Percentiles rank a stretch among this genome's conserved stretches.
phyloP scores from a whole-genome alignment of 1,284 basidiomycete genomes.

The Austropuccinia psidii region DNA sequence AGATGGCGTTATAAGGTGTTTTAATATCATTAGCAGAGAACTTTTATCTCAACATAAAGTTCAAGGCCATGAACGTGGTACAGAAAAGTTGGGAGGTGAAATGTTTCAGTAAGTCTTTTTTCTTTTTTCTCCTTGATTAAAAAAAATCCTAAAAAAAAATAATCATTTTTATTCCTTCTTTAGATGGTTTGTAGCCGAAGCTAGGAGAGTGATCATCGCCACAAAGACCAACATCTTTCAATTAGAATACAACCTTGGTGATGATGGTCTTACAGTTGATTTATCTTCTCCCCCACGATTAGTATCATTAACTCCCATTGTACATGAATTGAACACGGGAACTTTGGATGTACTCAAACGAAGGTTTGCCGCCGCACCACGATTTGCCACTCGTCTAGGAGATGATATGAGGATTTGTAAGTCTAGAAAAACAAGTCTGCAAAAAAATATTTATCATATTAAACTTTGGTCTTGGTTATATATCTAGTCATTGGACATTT shows the following conservation, averaged over 20 bases:
- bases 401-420: conserved; percentile 35
- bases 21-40: conserved; percentile 22
- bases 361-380: conserved; percentile 29
- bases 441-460: neutral
- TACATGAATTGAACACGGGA: conserved; percentile 24
- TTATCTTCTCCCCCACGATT: conserved; percentile 9
- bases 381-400: conserved; percentile 28
- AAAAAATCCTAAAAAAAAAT: neutral
- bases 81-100: neutral
- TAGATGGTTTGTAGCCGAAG: conserved; percentile 37
- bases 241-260: conserved; percentile 14
- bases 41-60: conserved; percentile 32
- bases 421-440: neutral
- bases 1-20: conserved; percentile 33
- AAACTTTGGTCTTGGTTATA: neutral
- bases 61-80: neutral
- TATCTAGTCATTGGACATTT: conserved; percentile 24
- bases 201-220: conserved; percentile 30
- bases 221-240: conserved; percentile 30
- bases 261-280: neutral
- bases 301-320: conserved; percentile 25
- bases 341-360: conserved; percentile 33
- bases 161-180: neutral
- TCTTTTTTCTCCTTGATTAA: neutral
- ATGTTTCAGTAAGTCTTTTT: conserved; percentile 30